Conservation (phyloP, 1,284 basidiomycete genomes). For the Clitocybe nebularis region DNA sequence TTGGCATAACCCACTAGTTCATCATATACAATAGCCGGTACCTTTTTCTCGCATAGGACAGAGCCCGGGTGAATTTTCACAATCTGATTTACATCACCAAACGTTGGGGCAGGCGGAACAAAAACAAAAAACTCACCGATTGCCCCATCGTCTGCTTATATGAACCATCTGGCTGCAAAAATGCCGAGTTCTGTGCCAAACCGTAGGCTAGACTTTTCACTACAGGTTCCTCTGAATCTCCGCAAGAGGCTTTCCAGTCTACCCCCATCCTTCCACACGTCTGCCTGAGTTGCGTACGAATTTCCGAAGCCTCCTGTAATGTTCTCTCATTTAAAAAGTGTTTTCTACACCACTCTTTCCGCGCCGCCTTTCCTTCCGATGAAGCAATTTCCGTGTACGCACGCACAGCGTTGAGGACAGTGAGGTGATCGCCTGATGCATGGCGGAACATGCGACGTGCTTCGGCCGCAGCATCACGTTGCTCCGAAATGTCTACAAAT, state of each 20-base stretch:
- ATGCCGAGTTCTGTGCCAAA: slow-evolving; percentile 77
- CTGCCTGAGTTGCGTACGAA: slow-evolving; percentile 75
- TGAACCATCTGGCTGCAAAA: slow-evolving; percentile 77
- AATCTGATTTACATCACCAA: slow-evolving; percentile 37
- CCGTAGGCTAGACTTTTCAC: slow-evolving; percentile 70
- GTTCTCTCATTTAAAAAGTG: slow-evolving; percentile 86
- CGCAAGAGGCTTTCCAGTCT: slow-evolving; percentile 55
- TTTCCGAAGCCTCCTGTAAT: slow-evolving; percentile 79
- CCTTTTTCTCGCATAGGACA: slow-evolving; percentile 73
- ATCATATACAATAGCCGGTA: slow-evolving; percentile 84
- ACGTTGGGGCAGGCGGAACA: slow-evolving; percentile 2
- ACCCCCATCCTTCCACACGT: slow-evolving; percentile 63
- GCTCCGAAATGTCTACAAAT: slow-evolving; percentile 67
- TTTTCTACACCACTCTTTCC: slow-evolving; percentile 77
- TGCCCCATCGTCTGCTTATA: slow-evolving; percentile 83
- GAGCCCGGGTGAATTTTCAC: slow-evolving; percentile 91
- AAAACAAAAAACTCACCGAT: slow-evolving; percentile 48
- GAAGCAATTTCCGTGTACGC: slow-evolving; percentile 60
- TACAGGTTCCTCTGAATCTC: slow-evolving; percentile 56
- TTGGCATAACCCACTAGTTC: slow-evolving; percentile 66
- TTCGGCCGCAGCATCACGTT: slow-evolving; percentile 67
- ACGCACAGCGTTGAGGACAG: slow-evolving; percentile 80
- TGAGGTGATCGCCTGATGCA: slow-evolving; percentile 87
- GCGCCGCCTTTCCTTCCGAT: slow-evolving; percentile 41
- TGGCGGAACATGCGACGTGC: slow-evolving; percentile 79